Conservation (phyloP, 176 grass and related monocot genomes). For the Aegilops bicornis region DNA sequence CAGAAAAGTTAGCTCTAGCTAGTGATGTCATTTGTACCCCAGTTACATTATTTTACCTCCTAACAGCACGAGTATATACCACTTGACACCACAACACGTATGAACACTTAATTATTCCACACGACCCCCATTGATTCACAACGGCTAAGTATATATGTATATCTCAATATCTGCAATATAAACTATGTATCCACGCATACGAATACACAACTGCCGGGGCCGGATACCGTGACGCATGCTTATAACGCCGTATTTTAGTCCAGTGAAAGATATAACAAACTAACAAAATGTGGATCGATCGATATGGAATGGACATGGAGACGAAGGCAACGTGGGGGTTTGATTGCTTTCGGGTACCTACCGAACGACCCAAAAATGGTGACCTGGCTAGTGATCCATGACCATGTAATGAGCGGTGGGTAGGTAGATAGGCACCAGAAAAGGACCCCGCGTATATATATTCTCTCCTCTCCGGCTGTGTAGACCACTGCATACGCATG, state of each 20-base stretch:
- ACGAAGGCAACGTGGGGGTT: too few relatives aligned
- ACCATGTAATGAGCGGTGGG: background rate
- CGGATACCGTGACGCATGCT: background rate
- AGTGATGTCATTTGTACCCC: background rate
- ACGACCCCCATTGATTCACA: background rate
- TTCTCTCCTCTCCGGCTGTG: background rate
- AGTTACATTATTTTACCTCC: background rate
- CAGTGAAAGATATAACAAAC: background rate
- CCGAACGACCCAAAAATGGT: constrained; percentile 13
- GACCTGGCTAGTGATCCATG: background rate
- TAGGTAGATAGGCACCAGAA: constrained; percentile 34
- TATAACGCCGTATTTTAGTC: background rate
- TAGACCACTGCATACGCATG: background rate
- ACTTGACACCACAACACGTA: background rate
- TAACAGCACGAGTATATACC: background rate
- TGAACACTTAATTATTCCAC: background rate
- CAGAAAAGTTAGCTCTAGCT: background rate
- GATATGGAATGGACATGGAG: background rate
- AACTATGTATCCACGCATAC: background rate
- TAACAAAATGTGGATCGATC: background rate
- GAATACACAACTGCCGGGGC: background rate
- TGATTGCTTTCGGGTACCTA: background rate
- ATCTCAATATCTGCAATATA: too few relatives aligned
- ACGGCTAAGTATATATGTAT: background rate
- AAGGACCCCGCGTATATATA: constrained; percentile 13